phyloP scores from a whole-genome alignment of 306 rosid species.

The Astragalus membranaceus region DNA sequence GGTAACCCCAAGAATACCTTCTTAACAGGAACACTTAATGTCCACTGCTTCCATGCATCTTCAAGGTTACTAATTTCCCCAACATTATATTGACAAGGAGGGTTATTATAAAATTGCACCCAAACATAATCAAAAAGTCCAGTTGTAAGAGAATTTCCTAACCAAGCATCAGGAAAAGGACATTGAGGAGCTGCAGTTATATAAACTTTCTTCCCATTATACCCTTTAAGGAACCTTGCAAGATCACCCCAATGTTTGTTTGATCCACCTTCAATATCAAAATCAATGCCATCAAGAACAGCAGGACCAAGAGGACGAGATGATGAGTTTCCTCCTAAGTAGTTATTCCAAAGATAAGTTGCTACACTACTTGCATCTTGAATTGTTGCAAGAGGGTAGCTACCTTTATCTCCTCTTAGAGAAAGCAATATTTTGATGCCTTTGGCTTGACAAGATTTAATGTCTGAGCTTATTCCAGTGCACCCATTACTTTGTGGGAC shows the following conservation, averaged over 20 bases:
- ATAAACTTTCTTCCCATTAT: background rate
- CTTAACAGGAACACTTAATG: background rate
- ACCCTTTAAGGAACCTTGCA: slow-evolving; percentile 16
- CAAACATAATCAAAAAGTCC: slow-evolving; percentile 6
- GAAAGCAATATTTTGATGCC: background rate
- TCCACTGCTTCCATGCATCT: slow-evolving; percentile 1
- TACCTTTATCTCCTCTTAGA: slow-evolving; percentile 1
- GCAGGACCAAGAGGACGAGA: background rate
- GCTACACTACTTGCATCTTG: background rate
- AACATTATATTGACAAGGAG: background rate
- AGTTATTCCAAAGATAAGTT: background rate
- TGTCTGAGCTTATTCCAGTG: background rate
- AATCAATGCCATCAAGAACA: background rate
- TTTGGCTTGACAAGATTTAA: background rate
- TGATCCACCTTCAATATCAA: slow-evolving; percentile 9
- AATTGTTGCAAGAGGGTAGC: background rate
- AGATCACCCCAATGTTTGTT: slow-evolving; percentile 22
- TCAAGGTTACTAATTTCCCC: background rate
- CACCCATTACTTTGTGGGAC: background rate
- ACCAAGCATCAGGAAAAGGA: slow-evolving; percentile 11
- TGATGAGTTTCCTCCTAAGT: background rate
- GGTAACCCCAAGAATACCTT: slow-evolving; percentile 5
- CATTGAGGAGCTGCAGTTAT: slow-evolving; percentile 5
- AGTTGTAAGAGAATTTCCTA: background rate
- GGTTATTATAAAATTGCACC: background rate